Conservation (phyloP, 192 early-diverging fungal species). For the Pilaira anomala region DNA sequence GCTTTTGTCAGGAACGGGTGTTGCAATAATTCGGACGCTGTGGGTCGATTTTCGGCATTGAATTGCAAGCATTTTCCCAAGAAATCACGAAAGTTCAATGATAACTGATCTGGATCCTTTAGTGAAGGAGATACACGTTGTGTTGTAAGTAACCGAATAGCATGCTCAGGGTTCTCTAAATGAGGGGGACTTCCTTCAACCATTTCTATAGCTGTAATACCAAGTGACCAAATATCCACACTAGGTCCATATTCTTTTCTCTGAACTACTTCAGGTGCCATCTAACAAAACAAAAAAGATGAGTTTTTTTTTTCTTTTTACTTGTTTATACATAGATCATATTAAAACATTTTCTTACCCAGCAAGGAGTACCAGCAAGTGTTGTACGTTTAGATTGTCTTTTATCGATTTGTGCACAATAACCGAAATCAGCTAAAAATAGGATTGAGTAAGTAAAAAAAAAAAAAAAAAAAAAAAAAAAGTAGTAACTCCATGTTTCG, state of each 20-base stretch:
- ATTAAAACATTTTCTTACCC: constrained; percentile 40
- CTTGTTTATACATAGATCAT: neutral
- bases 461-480: too few relatives aligned
- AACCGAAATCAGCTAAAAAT: constrained; percentile 78
- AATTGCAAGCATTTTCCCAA: constrained; percentile 76
- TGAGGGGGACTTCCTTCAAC: constrained; percentile 94
- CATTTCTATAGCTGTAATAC: constrained; percentile 98
- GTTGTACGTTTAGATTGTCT: constrained; percentile 68
- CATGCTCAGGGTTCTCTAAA: constrained; percentile 80
- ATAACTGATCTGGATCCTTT: constrained; percentile 78
- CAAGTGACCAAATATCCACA: constrained; percentile 95
- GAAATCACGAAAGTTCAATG: constrained; percentile 76
- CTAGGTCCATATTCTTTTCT: constrained; percentile 87
- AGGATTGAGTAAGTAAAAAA: neutral
- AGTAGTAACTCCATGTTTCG: neutral
- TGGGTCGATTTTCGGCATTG: constrained; percentile 73
- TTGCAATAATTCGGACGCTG: constrained; percentile 69
- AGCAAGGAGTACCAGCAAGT: constrained; percentile 87
- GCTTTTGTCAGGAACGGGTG: constrained; percentile 84
- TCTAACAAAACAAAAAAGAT: constrained; percentile 31
- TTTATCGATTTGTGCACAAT: constrained; percentile 73
- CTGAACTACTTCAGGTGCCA: constrained; percentile 93
- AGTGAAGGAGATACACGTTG: constrained; percentile 79
- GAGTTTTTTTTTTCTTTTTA: too few relatives aligned
- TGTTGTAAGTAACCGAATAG: constrained; percentile 81